Base-by-base conservation (phyloP, 805 yeast genomes). In the Teunomyces panamensis region DNA sequence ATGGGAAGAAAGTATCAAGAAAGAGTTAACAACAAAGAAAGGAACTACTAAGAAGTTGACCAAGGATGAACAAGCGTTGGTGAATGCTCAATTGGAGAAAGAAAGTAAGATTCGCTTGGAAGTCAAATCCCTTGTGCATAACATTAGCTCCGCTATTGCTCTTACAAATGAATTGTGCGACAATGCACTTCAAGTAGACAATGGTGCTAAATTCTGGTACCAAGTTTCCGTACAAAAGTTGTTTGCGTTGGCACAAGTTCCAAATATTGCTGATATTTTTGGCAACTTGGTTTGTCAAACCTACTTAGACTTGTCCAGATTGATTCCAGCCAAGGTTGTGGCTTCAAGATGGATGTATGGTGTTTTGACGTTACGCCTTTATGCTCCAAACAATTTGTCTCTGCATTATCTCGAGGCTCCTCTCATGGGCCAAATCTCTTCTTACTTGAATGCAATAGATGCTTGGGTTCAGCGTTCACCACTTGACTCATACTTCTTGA, bases 1-100 rank as follows among this genome's bases (percentile, higher is more conserved):
- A 63, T 92, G 98, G 98, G 99, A 94, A 61, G 90, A 85, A 55
- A 79, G 79, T 44, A 78, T 94, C 29, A 81, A 92, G 57, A 81
- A 82, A 52, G 92, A 89, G 58, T 73, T 90, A 32, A 83, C 85
- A 1, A 74, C 75, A 45, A 83, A 83, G 62, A 75, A 78, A 52
- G 55, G 44, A 2, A 55, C 60, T n/a, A 59, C 59, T 8, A 83
- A 77, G 65, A 87, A 86, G 58, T 70, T 84, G 35, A 77, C 95
- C 2, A 85, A 82, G 53, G 97, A 91, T 59, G 96, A 94, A 50
- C 87, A 81, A 51, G 69, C 59, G 0, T 61, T 79, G 45, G 83
- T 87, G 1, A 77, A 77, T 39, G 80, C 78, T 41, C 92, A 89
- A 58, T 55, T 90, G 16, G 70, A 64, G 0, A 76, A 79, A 52